These are phyloP conservation scores for Geosiphon pyriformis DNA, from an alignment of 192 early-diverging fungal species.

Conservation along the genomic window DNA sequence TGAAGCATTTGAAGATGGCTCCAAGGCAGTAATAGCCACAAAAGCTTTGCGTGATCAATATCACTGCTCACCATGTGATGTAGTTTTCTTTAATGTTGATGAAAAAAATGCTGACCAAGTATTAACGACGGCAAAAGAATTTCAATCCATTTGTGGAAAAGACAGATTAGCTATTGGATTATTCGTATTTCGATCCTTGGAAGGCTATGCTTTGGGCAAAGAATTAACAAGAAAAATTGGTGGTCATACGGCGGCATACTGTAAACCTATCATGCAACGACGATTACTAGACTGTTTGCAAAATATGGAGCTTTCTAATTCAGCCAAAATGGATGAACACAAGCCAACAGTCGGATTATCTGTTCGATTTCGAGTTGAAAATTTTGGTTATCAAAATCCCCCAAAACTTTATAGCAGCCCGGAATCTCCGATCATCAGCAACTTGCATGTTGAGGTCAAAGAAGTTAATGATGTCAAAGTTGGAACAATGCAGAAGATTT, in stretches of 20 bases:
- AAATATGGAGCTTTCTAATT: conserved; percentile 13
- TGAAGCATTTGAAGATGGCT: conserved; percentile 23
- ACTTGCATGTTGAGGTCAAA: no score
- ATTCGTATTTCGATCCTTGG: conserved; percentile 31
- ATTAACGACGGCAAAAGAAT: conserved; percentile 24
- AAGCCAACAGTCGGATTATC: no score
- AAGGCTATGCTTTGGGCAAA: conserved; percentile 31
- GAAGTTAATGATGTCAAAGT: no score
- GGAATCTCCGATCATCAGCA: background rate
- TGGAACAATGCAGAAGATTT: no score
- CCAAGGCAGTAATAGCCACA: conserved; percentile 20
- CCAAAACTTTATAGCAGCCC: background rate
- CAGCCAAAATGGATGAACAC: no score
- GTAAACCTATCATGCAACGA: conserved; percentile 34
- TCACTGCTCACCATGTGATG: conserved; percentile 28
- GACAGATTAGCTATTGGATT: conserved; percentile 29
- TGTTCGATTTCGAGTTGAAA: conserved; percentile 10
- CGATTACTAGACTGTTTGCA: conserved; percentile 33
- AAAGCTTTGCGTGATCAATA: conserved; percentile 16
- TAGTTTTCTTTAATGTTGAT: conserved; percentile 31
- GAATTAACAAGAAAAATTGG: conserved; percentile 29
- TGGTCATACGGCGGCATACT: conserved; percentile 21
- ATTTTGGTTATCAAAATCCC: background rate
- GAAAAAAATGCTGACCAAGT: conserved; percentile 19
- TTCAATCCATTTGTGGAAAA: conserved; percentile 24